phyloP scores from a whole-genome alignment of 148 eudicot genomes.

The Bassia scoparia region DNA sequence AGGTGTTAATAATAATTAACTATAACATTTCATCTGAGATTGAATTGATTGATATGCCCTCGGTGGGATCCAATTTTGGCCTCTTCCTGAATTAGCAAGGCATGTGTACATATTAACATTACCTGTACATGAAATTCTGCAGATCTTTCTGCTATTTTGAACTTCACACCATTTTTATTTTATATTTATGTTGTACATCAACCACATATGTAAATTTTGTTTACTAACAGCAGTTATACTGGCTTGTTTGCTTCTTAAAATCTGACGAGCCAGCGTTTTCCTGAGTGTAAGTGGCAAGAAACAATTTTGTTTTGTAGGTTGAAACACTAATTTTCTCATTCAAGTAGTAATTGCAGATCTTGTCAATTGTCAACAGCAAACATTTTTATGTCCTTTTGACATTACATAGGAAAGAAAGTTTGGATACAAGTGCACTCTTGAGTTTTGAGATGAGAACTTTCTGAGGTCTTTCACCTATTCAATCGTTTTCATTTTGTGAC shows the following conservation, averaged over 20 bases:
- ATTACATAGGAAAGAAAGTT: no score
- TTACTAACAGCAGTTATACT: background rate
- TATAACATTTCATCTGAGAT: background rate
- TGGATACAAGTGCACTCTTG: no score
- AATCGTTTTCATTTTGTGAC: no score
- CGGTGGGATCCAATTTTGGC: background rate
- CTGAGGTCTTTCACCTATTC: no score
- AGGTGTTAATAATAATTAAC: slow-evolving; percentile 3
- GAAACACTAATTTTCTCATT: background rate
- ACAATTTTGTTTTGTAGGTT: background rate
- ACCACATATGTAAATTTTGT: slow-evolving; percentile 8
- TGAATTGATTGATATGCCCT: background rate
- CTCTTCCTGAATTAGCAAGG: slow-evolving; percentile 4
- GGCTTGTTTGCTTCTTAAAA: slow-evolving; percentile 6
- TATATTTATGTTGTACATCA: slow-evolving; percentile 10
- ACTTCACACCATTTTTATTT: background rate
- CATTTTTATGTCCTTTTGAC: no score
- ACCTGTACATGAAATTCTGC: slow-evolving; percentile 7
- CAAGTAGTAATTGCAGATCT: background rate
- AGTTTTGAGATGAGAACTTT: no score
- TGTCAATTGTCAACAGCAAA: no score
- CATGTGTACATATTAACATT: slow-evolving; percentile 9
- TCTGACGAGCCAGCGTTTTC: background rate
- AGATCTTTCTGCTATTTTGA: background rate
- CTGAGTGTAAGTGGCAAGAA: background rate